Conservation (phyloP, 192 early-diverging fungal species). For the Podila verticillata region DNA sequence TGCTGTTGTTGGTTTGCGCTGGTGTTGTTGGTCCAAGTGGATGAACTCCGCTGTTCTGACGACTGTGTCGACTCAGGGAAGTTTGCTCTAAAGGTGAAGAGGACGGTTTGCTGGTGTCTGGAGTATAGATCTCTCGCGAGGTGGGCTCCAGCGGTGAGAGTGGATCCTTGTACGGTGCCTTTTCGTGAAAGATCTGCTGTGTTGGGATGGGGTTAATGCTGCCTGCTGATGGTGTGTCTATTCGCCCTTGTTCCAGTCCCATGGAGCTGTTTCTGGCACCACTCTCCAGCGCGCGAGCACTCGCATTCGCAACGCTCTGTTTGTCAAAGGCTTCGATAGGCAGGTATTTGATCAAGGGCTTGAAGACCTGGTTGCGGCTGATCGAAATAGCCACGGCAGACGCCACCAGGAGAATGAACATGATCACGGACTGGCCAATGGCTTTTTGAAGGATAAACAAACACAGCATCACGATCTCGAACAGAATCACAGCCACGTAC, state of each 20-base stretch:
- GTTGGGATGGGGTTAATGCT: conserved; percentile 14
- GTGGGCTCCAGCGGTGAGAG: conserved; percentile 2
- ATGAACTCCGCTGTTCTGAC: neutral
- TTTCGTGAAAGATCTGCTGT: conserved; percentile 22
- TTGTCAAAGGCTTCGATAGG: conserved; percentile 43
- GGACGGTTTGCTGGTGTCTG: neutral
- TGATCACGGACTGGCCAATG: conserved; percentile 54
- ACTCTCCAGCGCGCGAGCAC: neutral
- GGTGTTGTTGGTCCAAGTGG: neutral
- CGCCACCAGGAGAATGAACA: conserved; percentile 48
- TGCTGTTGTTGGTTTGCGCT: neutral
- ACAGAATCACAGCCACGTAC: conserved; percentile 72
- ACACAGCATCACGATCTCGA: conserved; percentile 74
- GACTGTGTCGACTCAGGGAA: neutral
- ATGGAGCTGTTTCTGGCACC: neutral
- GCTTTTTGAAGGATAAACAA: conserved; percentile 69
- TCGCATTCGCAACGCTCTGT: neutral
- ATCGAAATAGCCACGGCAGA: conserved; percentile 35
- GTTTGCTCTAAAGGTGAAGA: neutral
- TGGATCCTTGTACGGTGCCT: conserved; percentile 27
- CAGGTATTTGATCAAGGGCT: conserved; percentile 55
- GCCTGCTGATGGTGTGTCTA: neutral
- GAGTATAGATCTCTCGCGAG: conserved; percentile 3
- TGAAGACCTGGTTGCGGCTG: conserved; percentile 48
- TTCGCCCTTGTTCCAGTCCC: neutral